Conservation (phyloP, 352 stramenopile genomes). For the Globisporangium sylvaticum region DNA sequence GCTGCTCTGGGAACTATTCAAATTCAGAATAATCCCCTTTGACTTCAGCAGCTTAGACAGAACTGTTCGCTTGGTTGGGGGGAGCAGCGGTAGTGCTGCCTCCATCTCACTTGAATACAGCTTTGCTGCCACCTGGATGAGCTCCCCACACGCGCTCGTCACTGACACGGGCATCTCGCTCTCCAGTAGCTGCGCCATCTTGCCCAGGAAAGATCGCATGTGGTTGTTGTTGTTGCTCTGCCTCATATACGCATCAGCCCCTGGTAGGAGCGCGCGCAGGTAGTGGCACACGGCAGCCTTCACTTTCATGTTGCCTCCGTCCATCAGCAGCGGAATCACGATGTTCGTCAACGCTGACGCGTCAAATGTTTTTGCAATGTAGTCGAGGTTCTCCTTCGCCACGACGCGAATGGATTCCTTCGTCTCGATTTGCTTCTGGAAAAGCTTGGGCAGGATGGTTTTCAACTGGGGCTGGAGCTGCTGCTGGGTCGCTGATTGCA, state of each 20-base stretch:
- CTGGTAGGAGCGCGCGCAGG: slow-evolving; percentile 49
- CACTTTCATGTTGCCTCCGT: slow-evolving; percentile 81
- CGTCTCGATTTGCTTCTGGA: slow-evolving; percentile 73
- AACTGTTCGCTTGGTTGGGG: slow-evolving; percentile 50
- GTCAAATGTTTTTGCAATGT: slow-evolving; percentile 47
- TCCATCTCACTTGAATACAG: slow-evolving; percentile 59
- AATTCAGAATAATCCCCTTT: slow-evolving; percentile 50
- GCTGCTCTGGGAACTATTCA: slow-evolving; percentile 12
- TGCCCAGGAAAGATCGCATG: slow-evolving; percentile 67
- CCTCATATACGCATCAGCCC: slow-evolving; percentile 50
- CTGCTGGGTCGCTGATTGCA: slow-evolving; percentile 36
- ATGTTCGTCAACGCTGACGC: slow-evolving; percentile 36
- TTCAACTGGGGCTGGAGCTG: slow-evolving; percentile 54
- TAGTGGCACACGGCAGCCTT: slow-evolving; percentile 68
- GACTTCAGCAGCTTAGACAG: slow-evolving; percentile 53
- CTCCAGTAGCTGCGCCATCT: slow-evolving; percentile 65
- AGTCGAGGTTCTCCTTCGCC: slow-evolving; percentile 63
- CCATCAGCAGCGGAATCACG: slow-evolving; percentile 55
- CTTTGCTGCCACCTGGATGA: slow-evolving; percentile 42
- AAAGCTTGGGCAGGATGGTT: slow-evolving; percentile 53
- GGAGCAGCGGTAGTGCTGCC: slow-evolving; percentile 39
- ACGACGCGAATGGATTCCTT: slow-evolving; percentile 56
- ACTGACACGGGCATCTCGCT: slow-evolving; percentile 57
- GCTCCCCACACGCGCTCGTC: slow-evolving; percentile 47
- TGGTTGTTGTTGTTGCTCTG: slow-evolving; percentile 58